Evolutionary conservation across 176 grass and related monocot species (phyloP), one percentile per base, ranked within the genome.

Genomic region (Paspalum notatum): DNA sequence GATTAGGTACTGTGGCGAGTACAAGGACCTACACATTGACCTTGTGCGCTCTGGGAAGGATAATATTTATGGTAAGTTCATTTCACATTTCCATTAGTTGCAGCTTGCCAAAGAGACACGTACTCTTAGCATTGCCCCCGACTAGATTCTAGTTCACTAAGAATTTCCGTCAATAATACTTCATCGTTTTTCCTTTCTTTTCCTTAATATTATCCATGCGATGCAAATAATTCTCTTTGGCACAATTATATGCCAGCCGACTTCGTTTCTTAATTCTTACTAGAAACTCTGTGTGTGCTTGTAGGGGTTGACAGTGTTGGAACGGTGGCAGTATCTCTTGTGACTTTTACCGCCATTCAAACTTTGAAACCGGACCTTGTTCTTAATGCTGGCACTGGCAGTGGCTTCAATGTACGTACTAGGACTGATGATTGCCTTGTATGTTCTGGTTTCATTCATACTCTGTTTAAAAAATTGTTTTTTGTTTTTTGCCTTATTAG

Each of bases 321-420:
- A 49, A 93, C 92, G 4, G 82, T 99, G 46, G 93, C 96, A 0
- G 67, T 82, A 79, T 86, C 96, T 82, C 88, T 99, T 26, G 84
- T 95, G 69, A 93, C 96, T 55, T 95, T 84, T 80, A 89, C 93
- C 55, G 93, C 92, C 32, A 88, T 99, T 26, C 90, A 95, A 51
- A 83, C 91, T 27, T 83, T 99, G 25, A 95, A 99, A 59, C 96
- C 96, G 50, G 90, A 99, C 58, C 79, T 99, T 80, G 83, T 99
- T 78, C 95, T 99, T 71, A 93, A 99, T 62, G 96, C 92, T 45
- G 92, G 96, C 85, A 99, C 96, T 51, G 88, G 88, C 80, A 92
- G 96, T 66, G 96, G 90, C 46, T 99, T 95, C 69, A 91, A 88
- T 84, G 96, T 99, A 93, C 50, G 41, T 45, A 54, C 39, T 18